Conservation (phyloP, 2,329 filamentous ascomycete genomes). For the Sporothrix curviconia region DNA sequence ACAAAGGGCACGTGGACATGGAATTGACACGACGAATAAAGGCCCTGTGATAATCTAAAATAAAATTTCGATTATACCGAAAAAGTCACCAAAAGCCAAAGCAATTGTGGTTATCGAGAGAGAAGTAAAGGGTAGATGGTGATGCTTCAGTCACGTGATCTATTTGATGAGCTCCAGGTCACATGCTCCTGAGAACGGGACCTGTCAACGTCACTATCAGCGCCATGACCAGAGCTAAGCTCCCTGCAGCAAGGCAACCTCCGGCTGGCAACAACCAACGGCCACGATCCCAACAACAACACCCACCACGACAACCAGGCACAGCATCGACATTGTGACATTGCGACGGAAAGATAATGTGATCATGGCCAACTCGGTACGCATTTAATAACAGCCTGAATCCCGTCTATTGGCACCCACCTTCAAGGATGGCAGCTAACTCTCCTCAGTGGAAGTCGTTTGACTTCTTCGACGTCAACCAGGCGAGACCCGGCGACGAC, state of each 20-base stretch:
- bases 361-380: slow-evolving; percentile 29
- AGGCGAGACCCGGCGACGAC: slow-evolving; percentile 71
- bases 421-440: background rate
- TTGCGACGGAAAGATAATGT: slow-evolving; percentile 24
- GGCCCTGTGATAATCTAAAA: too few relatives aligned
- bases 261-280: background rate
- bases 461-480: slow-evolving; percentile 96
- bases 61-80: too few relatives aligned
- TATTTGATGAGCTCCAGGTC: too few relatives aligned
- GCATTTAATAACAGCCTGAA: too few relatives aligned
- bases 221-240: slow-evolving; percentile 6
- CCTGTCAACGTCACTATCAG: too few relatives aligned
- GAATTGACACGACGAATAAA: too few relatives aligned
- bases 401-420: background rate
- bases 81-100: too few relatives aligned
- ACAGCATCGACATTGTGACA: slow-evolving; percentile 2
- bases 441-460: slow-evolving; percentile 91
- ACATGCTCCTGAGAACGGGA: too few relatives aligned
- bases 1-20: too few relatives aligned
- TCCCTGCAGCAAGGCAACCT: background rate
- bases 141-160: too few relatives aligned
- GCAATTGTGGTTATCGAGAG: too few relatives aligned
- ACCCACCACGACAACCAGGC: background rate
- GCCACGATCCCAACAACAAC: background rate
- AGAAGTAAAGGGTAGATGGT: too few relatives aligned